phyloP scores from a whole-genome alignment of 345 rosid species.

The Acer saccharum region DNA sequence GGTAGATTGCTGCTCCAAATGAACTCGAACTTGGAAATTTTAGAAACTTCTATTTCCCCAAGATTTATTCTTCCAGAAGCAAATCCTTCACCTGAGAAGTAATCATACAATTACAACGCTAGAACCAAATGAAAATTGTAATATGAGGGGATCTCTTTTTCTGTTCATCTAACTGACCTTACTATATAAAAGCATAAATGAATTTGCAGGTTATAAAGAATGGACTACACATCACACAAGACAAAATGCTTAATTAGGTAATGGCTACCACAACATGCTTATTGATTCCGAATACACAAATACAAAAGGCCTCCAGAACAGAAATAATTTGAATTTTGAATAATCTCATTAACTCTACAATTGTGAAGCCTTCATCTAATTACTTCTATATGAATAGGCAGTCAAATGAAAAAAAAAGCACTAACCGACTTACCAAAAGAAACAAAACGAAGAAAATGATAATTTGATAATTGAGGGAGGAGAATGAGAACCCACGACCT shows the following conservation, averaged over 20 bases:
- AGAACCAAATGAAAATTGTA: background rate
- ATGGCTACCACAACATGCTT: no score
- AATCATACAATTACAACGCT: conserved; percentile 9
- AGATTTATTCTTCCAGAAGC: conserved; percentile 69
- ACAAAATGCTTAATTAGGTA: no score
- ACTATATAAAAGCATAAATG: background rate
- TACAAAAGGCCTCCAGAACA: background rate
- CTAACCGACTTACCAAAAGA: background rate
- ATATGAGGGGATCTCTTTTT: background rate
- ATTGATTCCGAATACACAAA: no score
- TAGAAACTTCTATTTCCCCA: conserved; percentile 61
- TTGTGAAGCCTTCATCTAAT: background rate
- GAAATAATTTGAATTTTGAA: background rate
- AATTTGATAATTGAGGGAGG: no score
- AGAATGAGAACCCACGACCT: no score
- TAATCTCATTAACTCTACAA: background rate
- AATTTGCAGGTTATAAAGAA: background rate
- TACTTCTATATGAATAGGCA: background rate
- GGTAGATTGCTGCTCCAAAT: conserved; percentile 59
- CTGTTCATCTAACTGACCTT: background rate
- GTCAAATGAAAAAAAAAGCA: no score
- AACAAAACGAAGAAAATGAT: conserved; percentile 2
- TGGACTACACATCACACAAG: background rate
- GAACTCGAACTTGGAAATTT: conserved; percentile 52
- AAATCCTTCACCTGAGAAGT: conserved; percentile 63